Base-by-base conservation (phyloP, 2,329 filamentous ascomycete species). In the Parafenestella ontariensis region DNA sequence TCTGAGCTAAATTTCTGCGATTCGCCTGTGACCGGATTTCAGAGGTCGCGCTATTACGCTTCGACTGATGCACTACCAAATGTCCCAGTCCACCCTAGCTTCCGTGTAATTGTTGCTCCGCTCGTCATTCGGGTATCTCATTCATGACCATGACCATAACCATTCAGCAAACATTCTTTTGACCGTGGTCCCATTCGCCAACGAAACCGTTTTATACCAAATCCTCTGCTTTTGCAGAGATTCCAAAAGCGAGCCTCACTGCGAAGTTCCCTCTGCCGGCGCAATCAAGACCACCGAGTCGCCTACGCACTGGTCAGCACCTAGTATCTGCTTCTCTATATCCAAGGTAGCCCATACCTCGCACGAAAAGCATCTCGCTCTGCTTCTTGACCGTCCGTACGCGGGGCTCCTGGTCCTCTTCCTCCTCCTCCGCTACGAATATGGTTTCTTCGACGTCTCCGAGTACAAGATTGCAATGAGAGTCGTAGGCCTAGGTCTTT, bases 381-480 rank as follows among this genome's bases (percentile, higher is more conserved):
- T 97, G 96, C 79, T 96, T 96, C 80, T 94, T 96, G 59, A 95
- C 87, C 13, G 93, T 96, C 90, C 68, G 59, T 46, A 73, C 69
- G 44, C 65, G 62, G 26, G 69, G 64, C 59, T 85, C 89, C 53
- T 90, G 88, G 20, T 92, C 89, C 46, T 90, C 88, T 36, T 96
- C 91, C 13, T 92, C 90, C 56, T 96, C 93, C 55, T 96, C 93
- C 4, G 96, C 88, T 29, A 94, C 83, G 74, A 96, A 99, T 64
- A 99, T 92, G 6, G 94, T 98, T 82, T 99, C 95, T 73, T 97
- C 92, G 4, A 98, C 95, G 64, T 99, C 95, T 49, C 95, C 94
- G 5, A 99, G 84, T 5, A 99, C 92, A 40, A 99, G 79, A 73
- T 99, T 99, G 84, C 96, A 99, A 77, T 99, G 95, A 71, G 92